Evolutionary conservation across 306 rosid species (phyloP).

Genomic region (Quercus rubra): DNA sequence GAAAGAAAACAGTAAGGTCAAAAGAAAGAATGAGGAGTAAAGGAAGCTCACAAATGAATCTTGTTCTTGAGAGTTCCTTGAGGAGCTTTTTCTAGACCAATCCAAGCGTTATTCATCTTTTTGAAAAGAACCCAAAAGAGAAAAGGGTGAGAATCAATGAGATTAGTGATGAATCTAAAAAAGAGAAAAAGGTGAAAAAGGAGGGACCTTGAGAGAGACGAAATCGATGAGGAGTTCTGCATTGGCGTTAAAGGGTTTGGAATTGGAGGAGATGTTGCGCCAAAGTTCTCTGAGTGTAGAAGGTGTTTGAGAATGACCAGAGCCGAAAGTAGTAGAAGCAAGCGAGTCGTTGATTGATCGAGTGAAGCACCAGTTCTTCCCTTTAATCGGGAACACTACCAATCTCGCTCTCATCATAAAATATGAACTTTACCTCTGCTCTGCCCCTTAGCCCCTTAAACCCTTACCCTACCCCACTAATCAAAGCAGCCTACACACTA

Average conservation of each 20-base stretch:
- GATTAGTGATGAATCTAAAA: background rate
- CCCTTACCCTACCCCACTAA: background rate
- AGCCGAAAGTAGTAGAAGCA: constrained; percentile 15
- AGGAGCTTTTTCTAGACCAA: constrained; percentile 65
- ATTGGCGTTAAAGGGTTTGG: constrained; percentile 45
- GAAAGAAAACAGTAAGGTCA: background rate
- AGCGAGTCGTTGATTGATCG: constrained; percentile 49
- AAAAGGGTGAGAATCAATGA: background rate
- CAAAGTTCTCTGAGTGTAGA: constrained; percentile 61
- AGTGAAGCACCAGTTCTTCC: constrained; percentile 81
- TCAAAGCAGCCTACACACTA: too few relatives aligned
- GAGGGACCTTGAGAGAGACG: constrained; percentile 57
- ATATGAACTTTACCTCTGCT: background rate
- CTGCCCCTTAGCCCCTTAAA: background rate
- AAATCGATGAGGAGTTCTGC: constrained; percentile 62
- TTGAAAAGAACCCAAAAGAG: background rate
- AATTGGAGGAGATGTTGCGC: constrained; percentile 27
- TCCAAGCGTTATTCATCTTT: constrained; percentile 89
- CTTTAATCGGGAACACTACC: constrained; percentile 80
- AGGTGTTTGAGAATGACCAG: constrained; percentile 43
- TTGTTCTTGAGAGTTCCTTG: constrained; percentile 65
- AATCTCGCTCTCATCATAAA: constrained; percentile 70
- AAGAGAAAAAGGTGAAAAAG: background rate
- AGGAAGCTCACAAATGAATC: constrained; percentile 61
- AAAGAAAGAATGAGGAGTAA: background rate